These are phyloP conservation scores for Dactylellina parvicollis DNA, from an alignment of 2,329 filamentous ascomycete species.

Conservation along the genomic window DNA sequence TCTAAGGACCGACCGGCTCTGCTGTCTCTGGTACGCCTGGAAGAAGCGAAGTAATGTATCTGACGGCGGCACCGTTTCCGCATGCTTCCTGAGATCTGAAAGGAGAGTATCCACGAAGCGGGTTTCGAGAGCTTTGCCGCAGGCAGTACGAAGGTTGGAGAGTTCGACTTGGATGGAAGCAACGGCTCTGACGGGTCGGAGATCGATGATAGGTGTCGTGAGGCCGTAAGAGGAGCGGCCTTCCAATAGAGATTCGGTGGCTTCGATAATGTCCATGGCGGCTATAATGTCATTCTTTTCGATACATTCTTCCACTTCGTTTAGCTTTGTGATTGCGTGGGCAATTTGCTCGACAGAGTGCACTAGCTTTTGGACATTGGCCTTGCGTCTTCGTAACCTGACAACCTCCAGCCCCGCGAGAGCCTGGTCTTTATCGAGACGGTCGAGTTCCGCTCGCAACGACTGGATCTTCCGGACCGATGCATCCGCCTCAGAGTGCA, in stretches of 20 bases:
- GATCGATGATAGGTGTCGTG: slow-evolving; percentile 54
- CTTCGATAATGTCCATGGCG: slow-evolving; percentile 79
- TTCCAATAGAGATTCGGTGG: slow-evolving; percentile 74
- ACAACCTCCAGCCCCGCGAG: slow-evolving; percentile 85
- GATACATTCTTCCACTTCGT: slow-evolving; percentile 80
- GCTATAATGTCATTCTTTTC: slow-evolving; percentile 84
- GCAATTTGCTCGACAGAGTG: slow-evolving; percentile 85
- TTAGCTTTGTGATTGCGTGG: slow-evolving; percentile 78
- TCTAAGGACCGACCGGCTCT: slow-evolving; percentile 64
- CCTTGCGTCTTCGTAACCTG: slow-evolving; percentile 79
- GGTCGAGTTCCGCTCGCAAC: slow-evolving; percentile 79
- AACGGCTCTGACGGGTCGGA: slow-evolving; percentile 73
- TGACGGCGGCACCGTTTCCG: slow-evolving; percentile 74
- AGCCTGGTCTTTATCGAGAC: slow-evolving; percentile 86
- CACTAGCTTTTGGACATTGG: slow-evolving; percentile 84
- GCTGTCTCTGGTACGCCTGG: slow-evolving; percentile 73
- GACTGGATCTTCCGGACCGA: slow-evolving; percentile 87
- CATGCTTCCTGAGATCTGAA: slow-evolving; percentile 80
- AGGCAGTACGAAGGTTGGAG: slow-evolving; percentile 76
- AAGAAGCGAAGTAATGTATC: slow-evolving; percentile 88
- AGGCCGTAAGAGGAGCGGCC: slow-evolving; percentile 25
- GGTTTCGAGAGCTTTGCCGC: slow-evolving; percentile 86
- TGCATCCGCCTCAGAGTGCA: slow-evolving; percentile 90
- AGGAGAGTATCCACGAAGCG: slow-evolving; percentile 82
- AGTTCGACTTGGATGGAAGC: slow-evolving; percentile 83